A percentile compares a stretch with the other conserved stretches of the same genome.
phyloP scores from a whole-genome alignment of 805 yeast species.

The Yarrowia phangngaensis region DNA sequence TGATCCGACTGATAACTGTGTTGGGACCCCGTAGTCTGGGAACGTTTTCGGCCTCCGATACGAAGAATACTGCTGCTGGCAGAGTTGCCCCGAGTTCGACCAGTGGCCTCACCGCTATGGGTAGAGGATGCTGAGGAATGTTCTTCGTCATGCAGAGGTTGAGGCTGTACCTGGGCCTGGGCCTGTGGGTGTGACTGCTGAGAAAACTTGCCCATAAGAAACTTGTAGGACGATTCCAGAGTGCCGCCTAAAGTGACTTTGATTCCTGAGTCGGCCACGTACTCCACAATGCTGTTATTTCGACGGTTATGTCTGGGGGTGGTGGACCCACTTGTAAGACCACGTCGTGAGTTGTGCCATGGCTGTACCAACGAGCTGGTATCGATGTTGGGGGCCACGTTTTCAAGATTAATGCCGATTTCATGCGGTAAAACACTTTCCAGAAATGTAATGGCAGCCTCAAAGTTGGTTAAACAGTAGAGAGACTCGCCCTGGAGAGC shows the following conservation, averaged over 20 bases:
- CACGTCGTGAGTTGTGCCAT: conserved; percentile 22
- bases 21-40: no score
- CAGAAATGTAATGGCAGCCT: conserved; percentile 43
- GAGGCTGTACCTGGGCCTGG: conserved; percentile 27
- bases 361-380: conserved; percentile 29
- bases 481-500: conserved; percentile 41
- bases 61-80: conserved; percentile 16
- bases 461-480: conserved; percentile 45
- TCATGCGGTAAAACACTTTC: conserved; percentile 39
- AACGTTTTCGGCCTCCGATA: not conserved
- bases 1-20: no score
- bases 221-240: conserved; percentile 38
- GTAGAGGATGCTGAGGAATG: conserved; percentile 33
- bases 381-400: conserved; percentile 30
- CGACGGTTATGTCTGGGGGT: not conserved
- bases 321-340: conserved; percentile 3
- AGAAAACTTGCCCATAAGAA: conserved; percentile 34
- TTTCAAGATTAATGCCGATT: conserved; percentile 36
- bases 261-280: conserved; percentile 27
- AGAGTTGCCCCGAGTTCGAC: conserved; percentile 31
- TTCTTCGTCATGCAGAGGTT: conserved; percentile 23
- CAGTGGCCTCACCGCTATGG: conserved; percentile 31
- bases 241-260: conserved; percentile 37
- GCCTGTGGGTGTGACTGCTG: conserved; percentile 22
- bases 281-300: conserved; percentile 3